Evolutionary conservation across 164 flowering plant genomes (phyloP).

Genomic region (Warburgia ugandensis): DNA sequence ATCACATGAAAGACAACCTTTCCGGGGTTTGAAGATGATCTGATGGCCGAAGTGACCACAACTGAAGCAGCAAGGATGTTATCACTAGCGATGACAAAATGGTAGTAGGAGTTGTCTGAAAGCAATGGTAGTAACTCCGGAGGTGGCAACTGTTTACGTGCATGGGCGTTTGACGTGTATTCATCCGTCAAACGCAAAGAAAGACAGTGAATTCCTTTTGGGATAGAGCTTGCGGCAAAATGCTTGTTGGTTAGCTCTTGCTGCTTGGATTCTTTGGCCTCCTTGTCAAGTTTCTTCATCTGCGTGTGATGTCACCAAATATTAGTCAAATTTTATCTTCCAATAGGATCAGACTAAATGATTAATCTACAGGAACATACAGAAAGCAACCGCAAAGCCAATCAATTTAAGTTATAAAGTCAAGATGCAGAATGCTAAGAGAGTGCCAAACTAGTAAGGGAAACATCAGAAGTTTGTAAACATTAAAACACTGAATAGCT

Average conservation of each 20-base stretch:
- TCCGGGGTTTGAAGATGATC: conserved; percentile 62
- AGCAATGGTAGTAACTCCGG: conserved; percentile 90
- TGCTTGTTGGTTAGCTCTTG: conserved; percentile 92
- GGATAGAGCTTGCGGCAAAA: conserved; percentile 89
- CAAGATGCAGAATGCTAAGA: no score
- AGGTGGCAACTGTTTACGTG: conserved; percentile 88
- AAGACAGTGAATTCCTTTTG: conserved; percentile 89
- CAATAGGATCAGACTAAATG: not conserved
- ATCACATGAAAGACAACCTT: conserved; percentile 90
- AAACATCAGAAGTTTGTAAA: no score
- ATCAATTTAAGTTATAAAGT: no score
- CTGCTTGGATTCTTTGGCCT: conserved; percentile 68
- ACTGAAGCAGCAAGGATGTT: conserved; percentile 98
- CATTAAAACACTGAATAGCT: no score
- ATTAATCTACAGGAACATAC: not conserved
- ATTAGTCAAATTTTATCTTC: not conserved
- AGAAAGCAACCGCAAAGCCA: no score
- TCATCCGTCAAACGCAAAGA: conserved; percentile 93
- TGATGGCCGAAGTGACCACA: conserved; percentile 81
- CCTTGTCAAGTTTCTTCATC: conserved; percentile 88
- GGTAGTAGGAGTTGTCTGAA: conserved; percentile 78
- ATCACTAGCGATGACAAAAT: conserved; percentile 81
- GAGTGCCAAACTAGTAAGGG: no score
- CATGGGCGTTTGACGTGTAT: conserved; percentile 95
- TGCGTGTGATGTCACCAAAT: conserved; percentile 16